These are phyloP conservation scores for Amanita thiersii DNA, from an alignment of 768 basidiomycete genomes.

Conservation along the genomic window DNA sequence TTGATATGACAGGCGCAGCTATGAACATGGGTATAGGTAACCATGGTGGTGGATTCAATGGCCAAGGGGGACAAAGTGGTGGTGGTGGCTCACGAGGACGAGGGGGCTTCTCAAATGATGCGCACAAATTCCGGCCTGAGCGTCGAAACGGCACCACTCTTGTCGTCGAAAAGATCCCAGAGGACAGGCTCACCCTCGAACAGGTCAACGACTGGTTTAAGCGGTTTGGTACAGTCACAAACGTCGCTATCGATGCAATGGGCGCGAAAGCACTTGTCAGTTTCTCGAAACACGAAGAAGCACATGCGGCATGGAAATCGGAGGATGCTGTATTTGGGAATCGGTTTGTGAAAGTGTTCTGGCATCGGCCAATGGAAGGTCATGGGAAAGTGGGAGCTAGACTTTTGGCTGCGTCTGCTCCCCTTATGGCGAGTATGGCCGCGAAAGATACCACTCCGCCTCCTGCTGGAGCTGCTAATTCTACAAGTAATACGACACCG, in stretches of 20 bases:
- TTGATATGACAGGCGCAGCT: slow-evolving; percentile 14
- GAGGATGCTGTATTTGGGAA: slow-evolving; percentile 95
- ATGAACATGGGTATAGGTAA: slow-evolving; percentile 1
- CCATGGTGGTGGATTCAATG: slow-evolving; percentile 19
- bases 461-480: slow-evolving; percentile 14
- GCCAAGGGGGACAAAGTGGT: slow-evolving; percentile 28
- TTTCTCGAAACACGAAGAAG: slow-evolving; percentile 77
- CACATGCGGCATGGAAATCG: slow-evolving; percentile 83
- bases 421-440: slow-evolving; percentile 58
- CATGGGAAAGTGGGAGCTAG: slow-evolving; percentile 75
- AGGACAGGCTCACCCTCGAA: slow-evolving; percentile 70
- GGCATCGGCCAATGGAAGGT: slow-evolving; percentile 91
- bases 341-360: slow-evolving; percentile 92
- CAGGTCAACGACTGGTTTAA: slow-evolving; percentile 85
- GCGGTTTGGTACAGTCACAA: slow-evolving; percentile 86
- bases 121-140: slow-evolving; percentile 58
- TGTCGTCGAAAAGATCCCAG: slow-evolving; percentile 92
- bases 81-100: slow-evolving; percentile 38
- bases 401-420: slow-evolving; percentile 76
- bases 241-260: slow-evolving; percentile 77
- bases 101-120: slow-evolving; percentile 59
- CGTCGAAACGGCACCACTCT: slow-evolving; percentile 71
- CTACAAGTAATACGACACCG: slow-evolving; percentile 14
- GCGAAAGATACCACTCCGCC: slow-evolving; percentile 22
- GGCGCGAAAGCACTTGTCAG: slow-evolving; percentile 80